Conservation (phyloP, 169 alveolate genomes). For the Theileria annulata region DNA sequence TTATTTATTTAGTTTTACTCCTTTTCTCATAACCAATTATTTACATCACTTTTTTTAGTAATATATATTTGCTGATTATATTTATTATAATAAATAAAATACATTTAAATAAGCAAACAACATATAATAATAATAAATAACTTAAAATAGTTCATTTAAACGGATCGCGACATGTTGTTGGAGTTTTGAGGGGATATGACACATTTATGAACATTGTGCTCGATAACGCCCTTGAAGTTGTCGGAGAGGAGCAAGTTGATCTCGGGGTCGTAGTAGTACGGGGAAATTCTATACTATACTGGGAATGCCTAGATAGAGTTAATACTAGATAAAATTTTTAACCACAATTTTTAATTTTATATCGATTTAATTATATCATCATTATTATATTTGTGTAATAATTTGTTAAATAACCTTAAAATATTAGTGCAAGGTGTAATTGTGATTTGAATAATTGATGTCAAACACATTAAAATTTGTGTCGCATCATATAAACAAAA, state of each 20-base stretch:
- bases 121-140: background rate
- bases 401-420: background rate
- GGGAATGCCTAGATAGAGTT: slow-evolving; percentile 99
- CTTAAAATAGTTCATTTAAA: slow-evolving; percentile 80
- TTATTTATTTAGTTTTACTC: background rate
- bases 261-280: slow-evolving; percentile 97
- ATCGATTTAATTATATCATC: background rate
- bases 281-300: slow-evolving; percentile 95
- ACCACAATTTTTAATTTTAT: background rate
- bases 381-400: background rate
- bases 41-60: background rate
- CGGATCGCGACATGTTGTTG: slow-evolving; percentile 92
- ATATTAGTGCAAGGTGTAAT: background rate
- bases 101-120: background rate
- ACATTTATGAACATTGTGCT: slow-evolving; percentile 97
- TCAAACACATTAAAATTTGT: background rate
- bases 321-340: slow-evolving; percentile 59
- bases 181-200: slow-evolving; percentile 97
- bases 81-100: background rate
- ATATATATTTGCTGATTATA: background rate
- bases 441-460: background rate
- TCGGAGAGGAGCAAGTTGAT: slow-evolving; percentile 83
- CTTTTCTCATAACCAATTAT: background rate
- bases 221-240: slow-evolving; percentile 93
- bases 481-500: background rate